Base-by-base conservation (phyloP, 805 yeast genomes). In the Blastobotrys attinorum region DNA sequence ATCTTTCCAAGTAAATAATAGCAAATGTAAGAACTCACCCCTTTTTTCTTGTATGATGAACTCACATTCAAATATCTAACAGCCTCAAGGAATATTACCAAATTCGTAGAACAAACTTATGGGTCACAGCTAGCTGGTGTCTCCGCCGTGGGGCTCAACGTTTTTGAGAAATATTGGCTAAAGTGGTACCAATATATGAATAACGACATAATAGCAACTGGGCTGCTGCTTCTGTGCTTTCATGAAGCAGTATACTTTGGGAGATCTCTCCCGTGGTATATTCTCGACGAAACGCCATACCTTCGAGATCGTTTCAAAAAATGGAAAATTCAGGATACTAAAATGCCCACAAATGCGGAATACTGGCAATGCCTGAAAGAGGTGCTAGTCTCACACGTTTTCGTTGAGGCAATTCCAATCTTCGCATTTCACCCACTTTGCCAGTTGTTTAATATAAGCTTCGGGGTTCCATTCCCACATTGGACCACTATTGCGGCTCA, bases 401-500 rank as follows among this genome's bases (percentile, higher is more conserved):
- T 90, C 50, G 95, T 90, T 42, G 97, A 90, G 70, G 95, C 95
- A 4, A 71, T 92, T 49, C 97, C 97, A 45, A 92, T 90, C 52
- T 92, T 96, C 95, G 81, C 89, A 40, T 90, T 90, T 79, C 96
- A 90, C 64, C 95, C 96, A 48, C 67, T 92, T 59, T 85, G 96
- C 67, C 76, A 80, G 56, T 70, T 72, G 55, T 73, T 89, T 51
- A 94, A 94, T 50, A 83, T 90, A 55, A 64, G 79, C 7, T 76
- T 77, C 56, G 69, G 73, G 22, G 92, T 87, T 8, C 97, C 97
- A 17, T 88, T 90, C 74, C 97, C 97, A 42, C 58, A 76, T 7
- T 55, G 69, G 58, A 64, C 65, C 41, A 75, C 75, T 23, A 79
- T 85, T 66, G 60, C 66, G 22, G 56, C 67, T 43, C 97, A 90